Evolutionary conservation across 2,329 filamentous ascomycete genomes (phyloP), one percentile per base, ranked within the genome.

Genomic region (Fusarium staphyleae): DNA sequence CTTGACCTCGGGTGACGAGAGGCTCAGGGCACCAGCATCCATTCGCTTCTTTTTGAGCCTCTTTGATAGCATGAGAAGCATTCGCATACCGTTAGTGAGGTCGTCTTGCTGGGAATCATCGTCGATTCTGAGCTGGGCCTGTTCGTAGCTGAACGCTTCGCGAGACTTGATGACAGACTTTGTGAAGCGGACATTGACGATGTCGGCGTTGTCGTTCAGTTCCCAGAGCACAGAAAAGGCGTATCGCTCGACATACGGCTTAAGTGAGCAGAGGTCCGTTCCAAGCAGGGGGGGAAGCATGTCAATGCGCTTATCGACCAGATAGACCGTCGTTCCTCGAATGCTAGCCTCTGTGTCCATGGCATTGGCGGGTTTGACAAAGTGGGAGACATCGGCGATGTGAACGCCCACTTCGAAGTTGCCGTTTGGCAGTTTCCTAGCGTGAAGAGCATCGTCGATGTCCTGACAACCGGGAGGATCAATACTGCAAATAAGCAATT

Each of bases 311-410:
- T 99, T 99, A 75, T 99, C 95, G 3, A 99, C 95, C 13, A 99
- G 81, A 72, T 99, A 99, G 22, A 99, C 95, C 0, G 93, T 98
- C 4, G 95, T 98, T 57, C 95, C 95, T 67, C 95, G 88, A 69
- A 96, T 86, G 69, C 91, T 95, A 3, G 95, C 95, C 76, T 99
- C 95, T 40, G 87, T 85, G 71, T 99, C 96, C 95, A 99, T 99
- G 47, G 95, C 89, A 69, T 93, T 99, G 73, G 90, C 92, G 19
- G 96, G 93, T 75, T 95, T 96, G 68, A 99, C 95, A 70, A 99
- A 99, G 75, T 99, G 90, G 9, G 95, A 98, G n/a, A 99, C 95
- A 73, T 99, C 95, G 22, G 95, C 96, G 74, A 99, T 99, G 74
- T 99, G 96, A 13, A 99, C 95, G 60, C 95, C 95, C 9, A 99